Conservation (phyloP, 192 early-diverging fungal species). For the Chytriomyces confervae region DNA sequence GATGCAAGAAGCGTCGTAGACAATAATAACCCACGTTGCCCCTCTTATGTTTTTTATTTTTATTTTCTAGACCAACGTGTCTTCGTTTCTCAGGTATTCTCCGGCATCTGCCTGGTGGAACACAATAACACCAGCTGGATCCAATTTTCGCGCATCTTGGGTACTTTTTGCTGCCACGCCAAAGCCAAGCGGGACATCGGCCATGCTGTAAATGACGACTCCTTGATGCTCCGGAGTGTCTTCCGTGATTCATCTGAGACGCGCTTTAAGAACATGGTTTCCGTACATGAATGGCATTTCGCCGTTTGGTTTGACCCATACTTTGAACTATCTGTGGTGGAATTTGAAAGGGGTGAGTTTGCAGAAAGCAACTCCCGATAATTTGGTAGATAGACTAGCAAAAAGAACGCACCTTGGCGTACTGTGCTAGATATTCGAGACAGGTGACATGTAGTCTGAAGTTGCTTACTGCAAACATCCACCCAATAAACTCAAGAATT, state of each 20-base stretch:
- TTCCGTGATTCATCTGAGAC: slow-evolving; percentile 96
- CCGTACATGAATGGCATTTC: slow-evolving; percentile 99
- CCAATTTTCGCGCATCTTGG: slow-evolving; percentile 86
- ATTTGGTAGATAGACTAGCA: too few relatives aligned
- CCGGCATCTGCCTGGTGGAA: slow-evolving; percentile 99
- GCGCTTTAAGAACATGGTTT: slow-evolving; percentile 97
- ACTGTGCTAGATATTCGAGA: slow-evolving; percentile 91
- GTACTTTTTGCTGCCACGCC: slow-evolving; percentile 96
- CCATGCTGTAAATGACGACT: slow-evolving; percentile 92
- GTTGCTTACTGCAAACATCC: slow-evolving; percentile 58
- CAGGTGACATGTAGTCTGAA: slow-evolving; percentile 95
- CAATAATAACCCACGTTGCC: too few relatives aligned
- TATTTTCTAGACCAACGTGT: slow-evolving; percentile 45
- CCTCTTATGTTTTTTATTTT: background rate
- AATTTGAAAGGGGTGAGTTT: background rate
- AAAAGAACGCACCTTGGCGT: slow-evolving; percentile 74
- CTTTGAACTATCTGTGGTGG: slow-evolving; percentile 75
- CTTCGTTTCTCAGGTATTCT: slow-evolving; percentile 78
- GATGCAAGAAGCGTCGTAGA: too few relatives aligned
- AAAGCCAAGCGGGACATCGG: slow-evolving; percentile 94
- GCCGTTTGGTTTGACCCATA: slow-evolving; percentile 99
- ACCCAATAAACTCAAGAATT: too few relatives aligned
- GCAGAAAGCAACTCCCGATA: background rate
- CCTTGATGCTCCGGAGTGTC: slow-evolving; percentile 99
- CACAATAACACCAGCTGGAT: slow-evolving; percentile 91